Evolutionary conservation across 176 grass and related monocot genomes (phyloP), one percentile per base, ranked within the genome.

Genomic region (Hsuehochloa calcarea): DNA sequence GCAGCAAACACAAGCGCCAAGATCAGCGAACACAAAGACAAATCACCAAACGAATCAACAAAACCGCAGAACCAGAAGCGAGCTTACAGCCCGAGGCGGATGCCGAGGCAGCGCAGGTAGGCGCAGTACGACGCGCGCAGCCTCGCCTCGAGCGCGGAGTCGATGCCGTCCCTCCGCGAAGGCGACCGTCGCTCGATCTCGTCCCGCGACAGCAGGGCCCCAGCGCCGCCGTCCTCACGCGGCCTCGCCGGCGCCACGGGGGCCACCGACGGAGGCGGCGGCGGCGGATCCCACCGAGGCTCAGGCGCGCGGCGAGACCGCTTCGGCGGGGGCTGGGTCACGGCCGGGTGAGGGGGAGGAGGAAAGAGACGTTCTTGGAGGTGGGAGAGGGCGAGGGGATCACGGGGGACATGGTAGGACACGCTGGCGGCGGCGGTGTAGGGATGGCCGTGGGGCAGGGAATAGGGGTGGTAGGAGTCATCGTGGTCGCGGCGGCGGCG

Each of bases 171-270:
- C 80, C 79, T 89, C 20, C 89, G 77, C 9, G 92, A 94, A 2
- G 92, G 92, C 58, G 92, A 94, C 40, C 83, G 79, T 67, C 86
- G 81, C 86, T 94, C 92, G 65, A 94, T 89, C 86, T 91, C 92
- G 58, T 81, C 84, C 59, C 86, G 82, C n/a, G 89, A 89, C 10
- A 94, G 47, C 38, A 94, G 76, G n/a, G 81, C 67, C 50, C n/a
- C 68, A 5, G 39, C 40, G 39, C 6, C 19, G 8, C 20, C 76
- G 22, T 63, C 86, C 27, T 76, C 68, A 22, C 16, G 26, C 38
- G 15, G 34, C 26, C 65, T 83, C 16, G 7, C 38, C 29, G 41
- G 77, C 25, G 25, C 43, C 13, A n/a, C 17, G 8, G 11, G 61
- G 10, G 44, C 16, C 16, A 23, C 71, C 12, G 78, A 27, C 12